These are phyloP conservation scores for Zygosaccharomyces rouxii DNA, from an alignment of 805 yeast genomes.

Conservation along the genomic window DNA sequence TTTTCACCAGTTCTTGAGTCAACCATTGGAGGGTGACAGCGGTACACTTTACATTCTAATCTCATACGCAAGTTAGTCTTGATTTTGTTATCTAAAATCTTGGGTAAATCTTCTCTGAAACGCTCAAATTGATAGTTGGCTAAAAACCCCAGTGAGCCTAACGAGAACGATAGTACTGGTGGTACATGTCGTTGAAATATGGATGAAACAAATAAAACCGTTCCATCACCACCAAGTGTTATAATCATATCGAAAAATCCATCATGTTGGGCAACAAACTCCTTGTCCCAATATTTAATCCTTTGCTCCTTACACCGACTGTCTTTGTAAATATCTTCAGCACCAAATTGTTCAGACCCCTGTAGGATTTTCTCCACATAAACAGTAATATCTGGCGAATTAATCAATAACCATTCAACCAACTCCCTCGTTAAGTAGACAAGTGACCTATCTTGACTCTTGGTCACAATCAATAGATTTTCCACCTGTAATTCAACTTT, in stretches of 20 bases:
- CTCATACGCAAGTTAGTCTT: conserved; percentile 80
- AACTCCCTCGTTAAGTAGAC: conserved; percentile 73
- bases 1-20: conserved; percentile 44
- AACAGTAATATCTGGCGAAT: conserved; percentile 42
- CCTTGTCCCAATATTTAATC: conserved; percentile 65
- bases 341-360: conserved; percentile 59
- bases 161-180: conserved; percentile 81
- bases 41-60: conserved; percentile 71
- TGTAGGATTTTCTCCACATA: conserved; percentile 72
- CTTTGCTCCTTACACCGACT: conserved; percentile 40
- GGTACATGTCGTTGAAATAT: conserved; percentile 83
- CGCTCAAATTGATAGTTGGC: conserved; percentile 80
- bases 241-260: conserved; percentile 68
- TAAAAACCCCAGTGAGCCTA: conserved; percentile 90
- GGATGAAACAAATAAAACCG: conserved; percentile 84
- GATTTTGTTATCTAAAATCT: conserved; percentile 66
- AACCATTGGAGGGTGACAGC: conserved; percentile 33
- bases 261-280: conserved; percentile 42
- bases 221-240: conserved; percentile 96
- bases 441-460: conserved; percentile 78
- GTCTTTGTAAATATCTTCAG: conserved; percentile 46
- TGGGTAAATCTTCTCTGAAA: conserved; percentile 54
- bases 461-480: conserved; percentile 79
- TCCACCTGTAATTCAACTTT: conserved; percentile 66
- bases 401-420: conserved; percentile 65